Conservation (phyloP, 1,139 yeast genomes). For the Scheffersomyces illinoinensis region DNA sequence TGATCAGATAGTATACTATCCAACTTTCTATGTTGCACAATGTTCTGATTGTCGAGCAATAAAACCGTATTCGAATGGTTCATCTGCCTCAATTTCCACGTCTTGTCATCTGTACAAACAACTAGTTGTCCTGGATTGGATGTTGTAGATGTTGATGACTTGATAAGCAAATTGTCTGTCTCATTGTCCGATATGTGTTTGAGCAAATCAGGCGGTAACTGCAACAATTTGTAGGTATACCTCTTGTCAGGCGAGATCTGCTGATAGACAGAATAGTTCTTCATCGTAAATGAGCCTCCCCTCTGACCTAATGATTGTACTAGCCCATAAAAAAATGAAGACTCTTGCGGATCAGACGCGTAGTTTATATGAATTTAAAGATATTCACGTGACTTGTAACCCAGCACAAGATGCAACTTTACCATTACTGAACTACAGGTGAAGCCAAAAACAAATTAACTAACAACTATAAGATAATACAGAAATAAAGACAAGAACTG, state of each 20-base stretch:
- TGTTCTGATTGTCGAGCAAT: conserved; percentile 41
- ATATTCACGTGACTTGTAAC: not conserved
- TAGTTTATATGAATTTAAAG: too few species aligned
- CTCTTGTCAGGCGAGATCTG: conserved; percentile 21
- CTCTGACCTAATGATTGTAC: not conserved
- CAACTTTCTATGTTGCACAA: conserved; percentile 12
- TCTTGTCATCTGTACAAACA: conserved; percentile 57
- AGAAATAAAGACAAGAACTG: not conserved
- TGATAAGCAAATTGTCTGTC: conserved; percentile 39
- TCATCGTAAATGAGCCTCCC: not conserved
- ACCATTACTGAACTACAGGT: not conserved
- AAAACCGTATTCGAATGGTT: conserved; percentile 85
- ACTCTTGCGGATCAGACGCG: not conserved
- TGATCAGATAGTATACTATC: not conserved
- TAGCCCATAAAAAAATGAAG: not conserved
- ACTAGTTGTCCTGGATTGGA: conserved; percentile 45
- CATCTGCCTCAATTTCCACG: conserved; percentile 73
- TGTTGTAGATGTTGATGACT: conserved; percentile 31
- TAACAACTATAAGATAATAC: not conserved
- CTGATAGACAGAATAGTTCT: conserved; percentile 22
- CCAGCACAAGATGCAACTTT: not conserved
- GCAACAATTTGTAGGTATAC: conserved; percentile 54
- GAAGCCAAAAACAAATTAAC: not conserved
- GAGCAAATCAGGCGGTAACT: conserved; percentile 58
- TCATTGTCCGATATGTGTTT: conserved; percentile 34